Percentiles rank a stretch among this genome's conserved stretches.
Evolutionary conservation across 2,329 filamentous ascomycete species (phyloP).

Genomic region (Colletotrichum zoysiae): DNA sequence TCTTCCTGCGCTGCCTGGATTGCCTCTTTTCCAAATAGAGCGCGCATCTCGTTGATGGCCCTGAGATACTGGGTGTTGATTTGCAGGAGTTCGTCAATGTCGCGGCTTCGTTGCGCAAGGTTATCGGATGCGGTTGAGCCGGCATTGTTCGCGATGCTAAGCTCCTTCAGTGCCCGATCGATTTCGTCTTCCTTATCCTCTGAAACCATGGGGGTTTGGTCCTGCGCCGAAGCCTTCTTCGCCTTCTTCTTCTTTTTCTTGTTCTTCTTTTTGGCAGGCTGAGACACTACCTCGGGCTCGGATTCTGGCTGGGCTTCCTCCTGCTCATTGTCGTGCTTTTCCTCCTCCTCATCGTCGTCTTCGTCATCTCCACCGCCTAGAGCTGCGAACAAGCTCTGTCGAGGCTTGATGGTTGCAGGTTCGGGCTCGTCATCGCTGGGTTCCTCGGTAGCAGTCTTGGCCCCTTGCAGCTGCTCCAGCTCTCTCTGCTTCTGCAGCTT

Average conservation of each 20-base stretch:
- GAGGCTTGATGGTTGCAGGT: slow-evolving; percentile 53
- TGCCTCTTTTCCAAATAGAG: slow-evolving; percentile 67
- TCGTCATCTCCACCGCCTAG: slow-evolving; percentile 60
- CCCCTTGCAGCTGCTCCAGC: slow-evolving; percentile 50
- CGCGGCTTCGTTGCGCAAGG: slow-evolving; percentile 32
- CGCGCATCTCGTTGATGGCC: slow-evolving; percentile 89
- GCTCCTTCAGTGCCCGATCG: slow-evolving; percentile 64
- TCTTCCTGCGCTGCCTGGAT: slow-evolving; percentile 67
- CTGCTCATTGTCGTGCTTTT: slow-evolving; percentile 50
- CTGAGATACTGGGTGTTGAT: slow-evolving; percentile 80
- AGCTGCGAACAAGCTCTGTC: slow-evolving; percentile 65
- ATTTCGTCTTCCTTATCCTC: slow-evolving; percentile 64
- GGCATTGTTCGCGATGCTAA: slow-evolving; percentile 54
- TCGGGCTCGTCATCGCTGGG: slow-evolving; percentile 48
- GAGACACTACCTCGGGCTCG: slow-evolving; percentile 42
- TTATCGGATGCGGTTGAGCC: slow-evolving; percentile 41
- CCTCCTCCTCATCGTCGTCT: slow-evolving; percentile 54
- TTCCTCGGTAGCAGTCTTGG: slow-evolving; percentile 49
- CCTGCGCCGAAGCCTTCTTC: slow-evolving; percentile 48
- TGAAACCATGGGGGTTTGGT: slow-evolving; percentile 35
- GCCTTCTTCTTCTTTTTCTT: slow-evolving; percentile 55
- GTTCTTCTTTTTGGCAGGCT: slow-evolving; percentile 51
- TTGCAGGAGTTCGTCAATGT: slow-evolving; percentile 56
- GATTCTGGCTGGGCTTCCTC: slow-evolving; percentile 42
- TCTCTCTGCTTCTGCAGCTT: slow-evolving; percentile 66